phyloP scores from a whole-genome alignment of 78 protist genomes.

The Chrysochromulina tobinii region DNA sequence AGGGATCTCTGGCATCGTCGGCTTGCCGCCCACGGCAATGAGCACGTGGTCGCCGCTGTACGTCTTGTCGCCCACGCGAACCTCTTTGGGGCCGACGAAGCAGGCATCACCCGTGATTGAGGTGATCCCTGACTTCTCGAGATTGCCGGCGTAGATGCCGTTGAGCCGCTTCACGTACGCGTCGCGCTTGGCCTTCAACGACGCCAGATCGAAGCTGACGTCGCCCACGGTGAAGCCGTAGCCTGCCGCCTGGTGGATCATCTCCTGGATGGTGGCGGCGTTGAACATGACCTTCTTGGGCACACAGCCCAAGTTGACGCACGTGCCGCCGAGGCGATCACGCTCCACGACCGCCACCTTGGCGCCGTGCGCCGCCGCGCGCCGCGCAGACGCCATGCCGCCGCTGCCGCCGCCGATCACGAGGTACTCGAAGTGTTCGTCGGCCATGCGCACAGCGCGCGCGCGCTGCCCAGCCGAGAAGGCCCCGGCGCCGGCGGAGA shows the following conservation, averaged over 20 bases:
- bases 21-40: slow-evolving; percentile 22
- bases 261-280: slow-evolving; percentile 44
- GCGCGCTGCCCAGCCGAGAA: too few species aligned
- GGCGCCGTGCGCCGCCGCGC: slow-evolving; percentile 62
- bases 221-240: neutral
- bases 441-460: too few species aligned
- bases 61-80: neutral
- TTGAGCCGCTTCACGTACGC: slow-evolving; percentile 79
- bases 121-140: slow-evolving; percentile 8
- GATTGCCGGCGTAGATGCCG: slow-evolving; percentile 37
- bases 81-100: neutral
- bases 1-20: slow-evolving; percentile 7
- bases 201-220: slow-evolving; percentile 53
- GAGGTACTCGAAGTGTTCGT: slow-evolving; percentile 39
- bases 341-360: slow-evolving; percentile 45
- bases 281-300: slow-evolving; percentile 90
- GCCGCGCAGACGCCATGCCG: slow-evolving; percentile 65
- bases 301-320: slow-evolving; percentile 86
- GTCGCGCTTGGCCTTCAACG: slow-evolving; percentile 70
- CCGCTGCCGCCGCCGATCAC: slow-evolving; percentile 74
- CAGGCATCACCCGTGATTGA: neutral
- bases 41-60: slow-evolving; percentile 15
- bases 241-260: neutral
- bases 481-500: too few species aligned
- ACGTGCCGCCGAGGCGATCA: slow-evolving; percentile 45